Percentiles rank a stretch among this genome's conserved stretches.
Conservation (phyloP, 2,329 filamentous ascomycete species). For the Alternaria solani region DNA sequence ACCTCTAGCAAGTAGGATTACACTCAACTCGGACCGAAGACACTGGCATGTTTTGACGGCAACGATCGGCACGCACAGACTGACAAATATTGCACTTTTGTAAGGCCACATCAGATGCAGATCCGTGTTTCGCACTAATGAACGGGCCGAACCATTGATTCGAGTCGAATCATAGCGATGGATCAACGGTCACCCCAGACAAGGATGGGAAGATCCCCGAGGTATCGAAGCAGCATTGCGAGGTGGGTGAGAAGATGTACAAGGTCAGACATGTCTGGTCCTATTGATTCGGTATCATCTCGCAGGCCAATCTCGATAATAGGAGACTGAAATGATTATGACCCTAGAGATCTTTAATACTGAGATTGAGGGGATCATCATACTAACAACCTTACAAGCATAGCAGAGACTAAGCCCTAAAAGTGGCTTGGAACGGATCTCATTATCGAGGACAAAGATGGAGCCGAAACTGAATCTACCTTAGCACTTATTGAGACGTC, state of each 20-base stretch:
- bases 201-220: neutral
- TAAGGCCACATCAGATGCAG: slow-evolving; percentile 6
- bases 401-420: neutral
- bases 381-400: slow-evolving; percentile 1
- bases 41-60: slow-evolving; percentile 18
- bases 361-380: neutral
- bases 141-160: slow-evolving; percentile 21
- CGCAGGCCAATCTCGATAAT: neutral
- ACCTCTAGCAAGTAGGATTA: neutral
- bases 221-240: slow-evolving; percentile 12
- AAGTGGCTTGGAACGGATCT: slow-evolving; percentile 11
- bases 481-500: slow-evolving; percentile 5
- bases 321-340: slow-evolving; percentile 10
- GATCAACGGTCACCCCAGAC: slow-evolving; percentile 1
- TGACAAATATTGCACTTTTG: slow-evolving; percentile 12
- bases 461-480: neutral
- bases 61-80: neutral
- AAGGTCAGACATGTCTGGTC: neutral
- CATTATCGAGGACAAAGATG: neutral
- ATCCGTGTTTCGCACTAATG: neutral
- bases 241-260: slow-evolving; percentile 4
- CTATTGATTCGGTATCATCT: neutral
- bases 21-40: neutral
- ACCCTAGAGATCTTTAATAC: neutral
- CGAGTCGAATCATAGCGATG: slow-evolving; percentile 2